Base-by-base conservation (phyloP, 768 basidiomycete genomes). In the Amanita jacksonii region DNA sequence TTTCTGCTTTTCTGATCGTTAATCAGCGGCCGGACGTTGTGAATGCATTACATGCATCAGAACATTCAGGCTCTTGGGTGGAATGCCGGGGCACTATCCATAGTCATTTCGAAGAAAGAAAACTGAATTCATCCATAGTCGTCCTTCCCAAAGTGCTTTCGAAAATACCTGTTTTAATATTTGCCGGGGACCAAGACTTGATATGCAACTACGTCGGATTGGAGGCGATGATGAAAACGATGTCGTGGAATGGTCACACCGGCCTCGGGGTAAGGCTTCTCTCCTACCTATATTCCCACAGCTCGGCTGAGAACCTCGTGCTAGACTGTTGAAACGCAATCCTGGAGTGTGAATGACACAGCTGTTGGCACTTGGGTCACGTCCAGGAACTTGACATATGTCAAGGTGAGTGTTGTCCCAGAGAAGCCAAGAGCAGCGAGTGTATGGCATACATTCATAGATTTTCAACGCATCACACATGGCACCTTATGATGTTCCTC, bases 191-290 rank as follows among this genome's bases (percentile, higher is more conserved):
- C 59, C 87, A 97, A 60, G 96, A 98, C 59, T 66, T 92, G 33
- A 96, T 99, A 49, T 98, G 96, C 67, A 98, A 98, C 60, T 85
- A 96, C 59, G 70, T 93, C 41, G 96, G 96, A 3, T 69, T 90
- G 48, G 92, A 97, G 62, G 73, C 72, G 46, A 79, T 86, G 74
- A 85, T 97, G 37, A 79, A 84, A 49, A 66, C 72, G 22, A 66
- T 99, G 71, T 70, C 72, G 2, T 99, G 94, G 94, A 84, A 79
- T 46, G 92, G 91, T 1, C 80, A 62, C 27, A 80, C 67, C 4
- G 94, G 96, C 1, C 72, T 96, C 30, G 85, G 85, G 33, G 92
- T 94, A 49, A 56, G 84, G 68, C 5, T 31, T 40, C 25, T 41
- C 16, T 38, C 40, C n/a, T 48, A 33, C 7, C 33, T 44, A 13